Evolutionary conservation across 228 moss, liverwort and hornwort species (phyloP).

Genomic region (Sphagnum fallax): DNA sequence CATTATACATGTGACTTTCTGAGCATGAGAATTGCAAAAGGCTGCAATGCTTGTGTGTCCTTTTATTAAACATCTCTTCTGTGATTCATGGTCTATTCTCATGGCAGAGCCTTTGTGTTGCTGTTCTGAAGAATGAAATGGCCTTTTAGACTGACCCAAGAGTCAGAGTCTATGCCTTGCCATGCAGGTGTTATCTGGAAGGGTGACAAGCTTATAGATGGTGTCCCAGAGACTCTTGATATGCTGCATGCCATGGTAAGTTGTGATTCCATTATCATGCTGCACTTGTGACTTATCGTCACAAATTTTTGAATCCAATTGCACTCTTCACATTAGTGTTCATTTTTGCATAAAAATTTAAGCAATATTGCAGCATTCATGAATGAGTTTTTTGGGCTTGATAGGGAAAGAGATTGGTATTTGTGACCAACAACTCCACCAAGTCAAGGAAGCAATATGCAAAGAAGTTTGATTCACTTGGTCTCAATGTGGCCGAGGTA

Average conservation of each 20-base stretch:
- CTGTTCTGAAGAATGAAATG: too few relatives aligned
- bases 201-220: conserved; percentile 36
- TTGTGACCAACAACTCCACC: conserved; percentile 96
- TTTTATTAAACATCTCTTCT: background rate
- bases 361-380: too few relatives aligned
- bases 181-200: conserved; percentile 50
- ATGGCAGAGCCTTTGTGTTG: background rate
- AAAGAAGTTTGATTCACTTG: conserved; percentile 79
- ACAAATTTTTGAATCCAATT: background rate
- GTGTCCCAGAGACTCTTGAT: conserved; percentile 36
- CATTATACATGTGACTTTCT: too few relatives aligned
- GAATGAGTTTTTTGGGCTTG: conserved; percentile 1
- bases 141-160: background rate
- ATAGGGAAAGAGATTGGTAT: conserved; percentile 93
- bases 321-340: background rate
- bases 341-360: background rate
- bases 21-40: too few relatives aligned
- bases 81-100: background rate
- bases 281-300: background rate
- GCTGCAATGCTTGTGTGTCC: too few relatives aligned
- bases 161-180: background rate
- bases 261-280: background rate
- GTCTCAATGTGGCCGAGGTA: conserved; percentile 78
- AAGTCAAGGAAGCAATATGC: conserved; percentile 95
- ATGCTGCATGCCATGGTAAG: conserved; percentile 27